A percentile compares a stretch with the other conserved stretches of the same genome.
phyloP scores from a whole-genome alignment of 805 yeast species.

The Cyberlindnera amylophila region DNA sequence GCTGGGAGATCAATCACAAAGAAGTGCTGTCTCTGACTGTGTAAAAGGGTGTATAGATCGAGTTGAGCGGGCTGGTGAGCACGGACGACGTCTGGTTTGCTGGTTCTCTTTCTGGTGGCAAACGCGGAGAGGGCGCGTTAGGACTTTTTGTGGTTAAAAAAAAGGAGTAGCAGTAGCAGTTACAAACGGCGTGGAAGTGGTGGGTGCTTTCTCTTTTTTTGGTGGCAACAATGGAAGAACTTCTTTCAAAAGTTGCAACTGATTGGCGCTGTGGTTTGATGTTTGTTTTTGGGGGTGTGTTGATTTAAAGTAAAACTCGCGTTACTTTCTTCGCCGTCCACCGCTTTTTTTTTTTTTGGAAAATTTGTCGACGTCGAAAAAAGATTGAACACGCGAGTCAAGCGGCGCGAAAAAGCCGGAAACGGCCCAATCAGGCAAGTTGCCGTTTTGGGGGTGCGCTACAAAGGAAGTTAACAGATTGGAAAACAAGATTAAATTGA shows the following conservation, averaged over 20 bases:
- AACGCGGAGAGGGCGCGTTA: constrained; percentile 1
- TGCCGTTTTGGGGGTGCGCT: not conserved
- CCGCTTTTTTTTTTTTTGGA: constrained; percentile 5
- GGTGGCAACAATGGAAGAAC: no score
- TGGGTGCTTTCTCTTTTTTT: not conserved
- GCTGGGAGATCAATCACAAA: not conserved
- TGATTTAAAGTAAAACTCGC: not conserved
- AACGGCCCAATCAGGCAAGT: constrained; percentile 3
- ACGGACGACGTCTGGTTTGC: not conserved
- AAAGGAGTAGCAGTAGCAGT: no score
- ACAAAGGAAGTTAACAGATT: no score
- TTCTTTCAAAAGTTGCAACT: no score
- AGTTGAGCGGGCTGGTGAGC: not conserved
- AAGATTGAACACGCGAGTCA: no score
- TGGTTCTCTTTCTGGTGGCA: constrained; percentile 1
- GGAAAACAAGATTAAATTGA: no score
- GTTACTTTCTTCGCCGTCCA: not conserved
- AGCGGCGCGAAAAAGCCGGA: constrained; percentile 2
- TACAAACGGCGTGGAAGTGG: no score
- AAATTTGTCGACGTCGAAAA: constrained; percentile 18
- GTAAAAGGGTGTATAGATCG: not conserved
- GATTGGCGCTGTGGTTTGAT: not conserved
- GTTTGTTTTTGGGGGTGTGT: constrained; percentile 1
- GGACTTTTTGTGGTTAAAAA: not conserved
- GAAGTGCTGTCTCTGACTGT: constrained; percentile 4